These are phyloP conservation scores for Cryptosporidium parvum DNA, from an alignment of 169 alveolate species.

Conservation along the genomic window DNA sequence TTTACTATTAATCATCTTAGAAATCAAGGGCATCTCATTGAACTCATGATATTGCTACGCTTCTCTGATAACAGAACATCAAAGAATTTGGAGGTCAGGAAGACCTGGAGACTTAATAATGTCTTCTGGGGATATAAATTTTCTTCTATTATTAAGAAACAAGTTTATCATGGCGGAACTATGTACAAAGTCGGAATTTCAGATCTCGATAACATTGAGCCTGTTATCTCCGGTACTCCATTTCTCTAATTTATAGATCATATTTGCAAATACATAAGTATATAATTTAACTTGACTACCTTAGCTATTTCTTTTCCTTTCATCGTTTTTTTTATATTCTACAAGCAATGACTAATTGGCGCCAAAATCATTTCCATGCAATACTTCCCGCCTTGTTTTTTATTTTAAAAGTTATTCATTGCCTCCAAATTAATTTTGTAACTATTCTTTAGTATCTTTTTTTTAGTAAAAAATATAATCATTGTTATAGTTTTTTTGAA, in stretches of 20 bases:
- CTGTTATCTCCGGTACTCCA: constrained; percentile 36
- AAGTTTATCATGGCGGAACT: constrained; percentile 8
- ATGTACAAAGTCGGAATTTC: constrained; percentile 72
- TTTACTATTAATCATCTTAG: constrained; percentile 76
- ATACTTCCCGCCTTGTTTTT: background rate
- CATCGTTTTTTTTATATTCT: background rate
- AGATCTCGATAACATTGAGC: constrained; percentile 62
- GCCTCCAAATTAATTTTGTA: too few species aligned
- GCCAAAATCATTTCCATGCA: background rate
- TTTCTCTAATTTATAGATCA: background rate
- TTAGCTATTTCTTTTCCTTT: background rate
- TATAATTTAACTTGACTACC: background rate
- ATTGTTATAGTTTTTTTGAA: too few species aligned
- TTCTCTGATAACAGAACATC: constrained; percentile 80
- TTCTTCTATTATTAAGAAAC: constrained; percentile 61
- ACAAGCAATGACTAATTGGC: background rate
- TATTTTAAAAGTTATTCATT: too few species aligned
- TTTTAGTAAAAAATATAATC: background rate
- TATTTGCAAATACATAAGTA: background rate
- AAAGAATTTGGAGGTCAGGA: constrained; percentile 79
- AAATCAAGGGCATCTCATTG: constrained; percentile 77
- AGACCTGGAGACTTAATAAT: constrained; percentile 74
- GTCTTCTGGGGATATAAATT: constrained; percentile 68
- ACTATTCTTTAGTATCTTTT: too few species aligned
- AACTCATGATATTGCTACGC: constrained; percentile 78